These are phyloP conservation scores for Areca catechu DNA, from an alignment of 176 grass and related monocot genomes.

Conservation along the genomic window DNA sequence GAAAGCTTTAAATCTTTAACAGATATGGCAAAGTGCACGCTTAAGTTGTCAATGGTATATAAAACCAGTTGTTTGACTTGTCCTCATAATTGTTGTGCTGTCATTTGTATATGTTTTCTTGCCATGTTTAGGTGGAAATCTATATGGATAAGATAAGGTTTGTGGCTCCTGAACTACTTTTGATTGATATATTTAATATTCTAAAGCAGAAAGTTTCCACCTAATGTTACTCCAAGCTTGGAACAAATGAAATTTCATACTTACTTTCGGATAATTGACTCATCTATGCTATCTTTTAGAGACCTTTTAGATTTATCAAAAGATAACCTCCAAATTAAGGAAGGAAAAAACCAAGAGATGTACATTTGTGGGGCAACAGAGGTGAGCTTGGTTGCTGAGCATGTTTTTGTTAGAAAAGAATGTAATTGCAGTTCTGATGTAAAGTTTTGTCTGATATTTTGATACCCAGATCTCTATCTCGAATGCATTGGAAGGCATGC, in stretches of 20 bases:
- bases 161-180: conserved; percentile 9
- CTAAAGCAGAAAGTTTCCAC: too few species aligned
- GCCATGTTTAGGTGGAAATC: conserved; percentile 60
- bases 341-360: conserved; percentile 71
- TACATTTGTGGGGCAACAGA: conserved; percentile 85
- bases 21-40: conserved; percentile 30
- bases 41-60: conserved; percentile 75
- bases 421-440: too few species aligned
- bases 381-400: conserved; percentile 33
- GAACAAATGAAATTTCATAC: too few species aligned
- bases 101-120: conserved; percentile 16
- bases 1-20: conserved; percentile 38
- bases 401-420: conserved; percentile 6
- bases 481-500: conserved; percentile 52
- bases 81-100: neutral
- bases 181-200: neutral
- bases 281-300: conserved; percentile 29
- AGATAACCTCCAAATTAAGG: conserved; percentile 90
- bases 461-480: conserved; percentile 46
- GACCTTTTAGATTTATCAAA: conserved; percentile 95
- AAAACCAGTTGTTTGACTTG: conserved; percentile 8
- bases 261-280: neutral
- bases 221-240: too few species aligned
- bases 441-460: conserved; percentile 4
- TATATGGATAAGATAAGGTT: conserved; percentile 94